phyloP scores from a whole-genome alignment of 768 basidiomycete species.

The Suillus subaureus region DNA sequence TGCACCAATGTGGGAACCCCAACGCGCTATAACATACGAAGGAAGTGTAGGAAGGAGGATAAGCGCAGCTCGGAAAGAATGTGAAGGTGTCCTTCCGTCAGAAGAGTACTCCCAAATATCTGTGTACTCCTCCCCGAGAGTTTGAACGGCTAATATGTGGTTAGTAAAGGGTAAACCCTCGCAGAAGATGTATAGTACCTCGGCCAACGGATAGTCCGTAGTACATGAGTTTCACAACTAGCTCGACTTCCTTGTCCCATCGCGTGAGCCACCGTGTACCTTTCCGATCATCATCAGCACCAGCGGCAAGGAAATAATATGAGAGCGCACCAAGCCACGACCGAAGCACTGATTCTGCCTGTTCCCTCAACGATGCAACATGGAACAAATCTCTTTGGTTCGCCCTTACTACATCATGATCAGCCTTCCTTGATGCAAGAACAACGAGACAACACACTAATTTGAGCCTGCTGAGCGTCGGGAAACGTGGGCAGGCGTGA shows the following conservation, averaged over 20 bases:
- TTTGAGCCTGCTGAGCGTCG: slow-evolving; percentile 81
- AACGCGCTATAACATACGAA: slow-evolving; percentile 58
- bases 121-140: slow-evolving; percentile 90
- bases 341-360: slow-evolving; percentile 72
- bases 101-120: slow-evolving; percentile 76
- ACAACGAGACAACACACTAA: slow-evolving; percentile 55
- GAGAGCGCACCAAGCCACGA: slow-evolving; percentile 69
- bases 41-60: slow-evolving; percentile 71
- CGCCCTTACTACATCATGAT: slow-evolving; percentile 63
- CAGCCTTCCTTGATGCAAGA: slow-evolving; percentile 8
- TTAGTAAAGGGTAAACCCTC: slow-evolving; percentile 11
- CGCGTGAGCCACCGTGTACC: slow-evolving; percentile 79
- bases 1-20: slow-evolving; percentile 43
- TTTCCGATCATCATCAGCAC: slow-evolving; percentile 32
- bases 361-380: slow-evolving; percentile 72
- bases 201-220: slow-evolving; percentile 74
- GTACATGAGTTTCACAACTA: slow-evolving; percentile 68
- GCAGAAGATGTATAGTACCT: slow-evolving; percentile 45
- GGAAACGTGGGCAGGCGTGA: slow-evolving; percentile 57
- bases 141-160: slow-evolving; percentile 62
- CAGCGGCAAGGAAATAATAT: slow-evolving; percentile 1
- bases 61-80: slow-evolving; percentile 48
- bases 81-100: slow-evolving; percentile 44
- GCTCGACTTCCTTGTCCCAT: slow-evolving; percentile 82
- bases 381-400: slow-evolving; percentile 85